A percentile compares a stretch with the other conserved stretches of the same genome.
phyloP scores from a whole-genome alignment of 495 filamentous ascomycete genomes.

The Achaetomiella virescens region DNA sequence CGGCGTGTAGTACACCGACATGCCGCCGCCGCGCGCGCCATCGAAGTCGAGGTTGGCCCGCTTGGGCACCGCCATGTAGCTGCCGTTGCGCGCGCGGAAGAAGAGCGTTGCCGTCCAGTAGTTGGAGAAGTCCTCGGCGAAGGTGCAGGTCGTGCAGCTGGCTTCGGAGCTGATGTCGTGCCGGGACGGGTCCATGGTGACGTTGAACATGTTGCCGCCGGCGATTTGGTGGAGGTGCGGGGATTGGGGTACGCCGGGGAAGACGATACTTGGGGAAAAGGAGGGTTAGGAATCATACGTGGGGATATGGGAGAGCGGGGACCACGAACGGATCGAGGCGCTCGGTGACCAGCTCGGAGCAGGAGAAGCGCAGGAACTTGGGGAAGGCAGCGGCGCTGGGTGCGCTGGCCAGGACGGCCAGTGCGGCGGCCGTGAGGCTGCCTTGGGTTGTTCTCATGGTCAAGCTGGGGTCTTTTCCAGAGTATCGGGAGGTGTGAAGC shows the following conservation, averaged over 20 bases:
- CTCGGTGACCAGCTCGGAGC: slow-evolving; percentile 24
- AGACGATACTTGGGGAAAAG: slow-evolving; percentile 17
- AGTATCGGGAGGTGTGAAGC: background rate
- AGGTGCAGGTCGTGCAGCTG: slow-evolving; percentile 33
- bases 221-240: slow-evolving; percentile 26
- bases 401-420: slow-evolving; percentile 13
- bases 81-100: slow-evolving; percentile 35
- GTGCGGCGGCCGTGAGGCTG: slow-evolving; percentile 7
- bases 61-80: slow-evolving; percentile 33
- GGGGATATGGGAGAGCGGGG: background rate
- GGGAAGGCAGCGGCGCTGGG: slow-evolving; percentile 6
- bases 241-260: slow-evolving; percentile 18
- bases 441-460: slow-evolving; percentile 4
- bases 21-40: slow-evolving; percentile 28
- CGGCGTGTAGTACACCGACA: slow-evolving; percentile 42
- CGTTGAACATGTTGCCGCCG: slow-evolving; percentile 29
- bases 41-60: slow-evolving; percentile 20
- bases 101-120: slow-evolving; percentile 42
- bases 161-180: slow-evolving; percentile 28
- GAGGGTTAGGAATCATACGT: background rate
- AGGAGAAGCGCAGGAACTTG: slow-evolving; percentile 57
- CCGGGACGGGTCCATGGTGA: slow-evolving; percentile 25
- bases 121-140: slow-evolving; percentile 37
- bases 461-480: background rate
- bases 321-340: slow-evolving; percentile 26